These are phyloP conservation scores for Whalleya microplaca DNA, from an alignment of 2,329 filamentous ascomycete genomes.

Conservation along the genomic window DNA sequence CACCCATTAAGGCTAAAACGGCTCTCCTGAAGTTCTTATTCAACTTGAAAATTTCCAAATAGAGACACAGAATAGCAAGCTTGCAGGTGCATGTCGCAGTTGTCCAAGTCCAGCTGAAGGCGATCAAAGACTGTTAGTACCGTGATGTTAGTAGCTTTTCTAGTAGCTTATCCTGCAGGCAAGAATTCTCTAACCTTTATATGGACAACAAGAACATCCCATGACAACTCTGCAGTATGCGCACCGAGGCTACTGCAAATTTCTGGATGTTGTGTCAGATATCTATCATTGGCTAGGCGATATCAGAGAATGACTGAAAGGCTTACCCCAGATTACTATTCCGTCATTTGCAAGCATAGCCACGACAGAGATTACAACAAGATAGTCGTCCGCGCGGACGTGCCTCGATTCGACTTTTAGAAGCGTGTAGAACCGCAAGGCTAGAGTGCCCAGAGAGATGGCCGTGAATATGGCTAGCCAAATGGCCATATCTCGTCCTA, in stretches of 20 bases:
- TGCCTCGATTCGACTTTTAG: background rate
- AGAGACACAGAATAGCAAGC: conserved; percentile 8
- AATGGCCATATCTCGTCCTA: conserved; percentile 1
- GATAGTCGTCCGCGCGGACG: conserved; percentile 4
- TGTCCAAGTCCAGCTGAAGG: conserved; percentile 12
- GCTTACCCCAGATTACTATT: background rate
- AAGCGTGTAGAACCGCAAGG: conserved; percentile 7
- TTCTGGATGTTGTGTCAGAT: background rate
- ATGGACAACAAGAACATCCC: background rate
- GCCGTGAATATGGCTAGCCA: conserved; percentile 4
- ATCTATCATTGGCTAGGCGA: no score
- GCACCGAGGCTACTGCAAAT: conserved; percentile 3
- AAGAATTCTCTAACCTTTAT: conserved; percentile 5
- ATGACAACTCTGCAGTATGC: background rate
- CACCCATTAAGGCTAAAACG: conserved; percentile 2
- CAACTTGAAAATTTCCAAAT: conserved; percentile 8
- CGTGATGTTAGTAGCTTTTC: background rate
- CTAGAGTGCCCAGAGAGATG: background rate
- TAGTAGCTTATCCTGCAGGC: background rate
- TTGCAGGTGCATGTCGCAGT: conserved; percentile 9
- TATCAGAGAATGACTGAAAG: no score
- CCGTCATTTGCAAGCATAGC: conserved; percentile 1
- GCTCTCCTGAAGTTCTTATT: background rate
- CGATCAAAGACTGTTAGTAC: background rate
- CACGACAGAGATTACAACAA: background rate